Evolutionary conservation across 2,329 filamentous ascomycete species (phyloP).

Genomic region (Aspergillus ruber): DNA sequence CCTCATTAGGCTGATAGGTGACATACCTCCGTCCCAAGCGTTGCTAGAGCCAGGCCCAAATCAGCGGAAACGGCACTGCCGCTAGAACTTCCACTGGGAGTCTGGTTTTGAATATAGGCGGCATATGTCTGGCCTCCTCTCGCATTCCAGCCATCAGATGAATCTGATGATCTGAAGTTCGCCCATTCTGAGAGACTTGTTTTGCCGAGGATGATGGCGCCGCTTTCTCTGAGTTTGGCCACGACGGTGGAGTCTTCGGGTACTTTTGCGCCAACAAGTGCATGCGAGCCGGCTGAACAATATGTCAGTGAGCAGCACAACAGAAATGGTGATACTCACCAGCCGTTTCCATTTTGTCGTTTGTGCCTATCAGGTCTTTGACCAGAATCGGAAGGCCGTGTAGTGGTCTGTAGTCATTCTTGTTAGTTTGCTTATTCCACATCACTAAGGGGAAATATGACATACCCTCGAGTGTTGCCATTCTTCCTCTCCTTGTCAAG

Average conservation of each 20-base stretch:
- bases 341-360: conserved; percentile 57
- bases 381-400: conserved; percentile 61
- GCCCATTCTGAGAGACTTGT: conserved; percentile 61
- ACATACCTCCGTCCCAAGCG: conserved; percentile 53
- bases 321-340: conserved; percentile 14
- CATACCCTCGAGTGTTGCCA: conserved; percentile 42
- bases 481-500: conserved; percentile 45
- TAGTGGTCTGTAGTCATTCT: conserved; percentile 38
- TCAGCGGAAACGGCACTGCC: conserved; percentile 57
- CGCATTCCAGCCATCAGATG: conserved; percentile 57
- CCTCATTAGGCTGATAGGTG: neutral
- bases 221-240: conserved; percentile 54
- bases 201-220: conserved; percentile 61
- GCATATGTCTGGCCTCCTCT: conserved; percentile 57
- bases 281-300: conserved; percentile 53
- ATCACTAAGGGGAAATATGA: neutral
- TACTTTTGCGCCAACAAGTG: conserved; percentile 54
- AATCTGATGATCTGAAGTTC: conserved; percentile 53
- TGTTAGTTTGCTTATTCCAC: neutral
- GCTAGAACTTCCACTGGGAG: conserved; percentile 56
- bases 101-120: conserved; percentile 56
- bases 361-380: conserved; percentile 62
- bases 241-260: conserved; percentile 54
- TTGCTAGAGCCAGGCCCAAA: conserved; percentile 53
- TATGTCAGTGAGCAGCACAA: neutral